A percentile compares a stretch with the other conserved stretches of the same genome.
phyloP scores from a whole-genome alignment of 345 rosid species.

The Eucalyptus decipiens region DNA sequence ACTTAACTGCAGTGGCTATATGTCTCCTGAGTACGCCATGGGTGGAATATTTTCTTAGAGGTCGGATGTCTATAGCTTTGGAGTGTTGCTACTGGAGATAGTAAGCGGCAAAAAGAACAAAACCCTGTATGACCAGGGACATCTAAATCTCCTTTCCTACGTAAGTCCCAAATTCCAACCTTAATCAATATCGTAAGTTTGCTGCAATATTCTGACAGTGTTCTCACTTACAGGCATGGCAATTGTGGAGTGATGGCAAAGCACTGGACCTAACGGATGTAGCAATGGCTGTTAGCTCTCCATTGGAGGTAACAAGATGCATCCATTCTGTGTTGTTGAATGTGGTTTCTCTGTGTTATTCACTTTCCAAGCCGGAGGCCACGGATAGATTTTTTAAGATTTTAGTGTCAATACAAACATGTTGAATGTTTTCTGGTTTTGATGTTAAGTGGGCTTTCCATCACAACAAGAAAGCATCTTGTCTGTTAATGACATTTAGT shows the following conservation, averaged over 20 bases:
- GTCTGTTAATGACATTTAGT: too few species aligned
- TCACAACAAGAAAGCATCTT: too few species aligned
- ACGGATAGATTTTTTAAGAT: too few species aligned
- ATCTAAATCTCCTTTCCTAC: neutral
- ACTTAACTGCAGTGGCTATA: neutral
- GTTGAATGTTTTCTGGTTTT: too few species aligned
- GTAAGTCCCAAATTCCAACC: neutral
- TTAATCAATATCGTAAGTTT: neutral
- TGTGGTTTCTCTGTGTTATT: too few species aligned
- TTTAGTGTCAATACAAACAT: too few species aligned
- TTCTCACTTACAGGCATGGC: neutral
- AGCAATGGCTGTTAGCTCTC: neutral
- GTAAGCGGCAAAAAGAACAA: neutral
- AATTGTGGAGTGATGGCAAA: neutral
- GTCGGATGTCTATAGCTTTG: conserved; percentile 4
- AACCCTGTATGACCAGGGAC: neutral
- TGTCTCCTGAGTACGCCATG: conserved; percentile 2
- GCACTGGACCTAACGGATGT: neutral
- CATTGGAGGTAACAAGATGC: neutral
- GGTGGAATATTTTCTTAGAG: neutral
- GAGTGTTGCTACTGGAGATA: conserved; percentile 5
- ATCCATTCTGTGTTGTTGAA: too few species aligned
- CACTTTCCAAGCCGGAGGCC: too few species aligned
- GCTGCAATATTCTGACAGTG: neutral
- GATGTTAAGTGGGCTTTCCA: too few species aligned